These are phyloP conservation scores for Pseudocercospora cruenta DNA, from an alignment of 2,329 filamentous ascomycete species.

Conservation along the genomic window DNA sequence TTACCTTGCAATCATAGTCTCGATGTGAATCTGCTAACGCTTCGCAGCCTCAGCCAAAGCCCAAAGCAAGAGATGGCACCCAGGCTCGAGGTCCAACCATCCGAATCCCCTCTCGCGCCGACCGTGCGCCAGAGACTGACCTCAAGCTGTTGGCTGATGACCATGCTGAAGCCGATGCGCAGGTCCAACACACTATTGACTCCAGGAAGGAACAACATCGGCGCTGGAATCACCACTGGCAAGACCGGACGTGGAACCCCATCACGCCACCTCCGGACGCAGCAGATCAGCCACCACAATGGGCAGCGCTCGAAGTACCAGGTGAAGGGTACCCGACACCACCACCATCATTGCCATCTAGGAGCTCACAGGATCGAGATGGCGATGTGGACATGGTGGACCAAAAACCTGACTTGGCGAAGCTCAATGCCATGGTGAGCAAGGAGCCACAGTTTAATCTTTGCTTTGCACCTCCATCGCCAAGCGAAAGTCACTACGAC, in stretches of 20 bases:
- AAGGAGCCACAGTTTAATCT: constrained; percentile 33
- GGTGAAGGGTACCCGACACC: constrained; percentile 47
- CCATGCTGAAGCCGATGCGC: constrained; percentile 77
- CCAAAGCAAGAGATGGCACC: constrained; percentile 63
- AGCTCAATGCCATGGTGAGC: constrained; percentile 21
- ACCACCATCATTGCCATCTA: constrained; percentile 51
- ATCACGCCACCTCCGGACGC: constrained; percentile 75
- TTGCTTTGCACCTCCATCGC: constrained; percentile 23
- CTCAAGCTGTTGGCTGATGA: constrained; percentile 76
- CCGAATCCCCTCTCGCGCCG: constrained; percentile 57
- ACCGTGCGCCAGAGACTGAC: constrained; percentile 75
- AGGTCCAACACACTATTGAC: constrained; percentile 80
- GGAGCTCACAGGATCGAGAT: constrained; percentile 42
- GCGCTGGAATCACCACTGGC: constrained; percentile 87
- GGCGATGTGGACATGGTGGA: constrained; percentile 45
- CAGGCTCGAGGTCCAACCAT: constrained; percentile 63
- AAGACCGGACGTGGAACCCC: constrained; percentile 84
- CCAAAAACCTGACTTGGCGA: constrained; percentile 27
- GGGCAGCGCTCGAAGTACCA: constrained; percentile 33
- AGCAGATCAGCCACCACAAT: constrained; percentile 32
- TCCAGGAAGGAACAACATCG: constrained; percentile 84
- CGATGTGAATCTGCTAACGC: constrained; percentile 26
- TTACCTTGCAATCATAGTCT: constrained; percentile 12
- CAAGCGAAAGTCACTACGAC: constrained; percentile 15
- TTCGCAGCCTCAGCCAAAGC: constrained; percentile 39